These are phyloP conservation scores for Rhodotorula sp. DNA, from an alignment of 1,284 basidiomycete genomes.

Conservation along the genomic window DNA sequence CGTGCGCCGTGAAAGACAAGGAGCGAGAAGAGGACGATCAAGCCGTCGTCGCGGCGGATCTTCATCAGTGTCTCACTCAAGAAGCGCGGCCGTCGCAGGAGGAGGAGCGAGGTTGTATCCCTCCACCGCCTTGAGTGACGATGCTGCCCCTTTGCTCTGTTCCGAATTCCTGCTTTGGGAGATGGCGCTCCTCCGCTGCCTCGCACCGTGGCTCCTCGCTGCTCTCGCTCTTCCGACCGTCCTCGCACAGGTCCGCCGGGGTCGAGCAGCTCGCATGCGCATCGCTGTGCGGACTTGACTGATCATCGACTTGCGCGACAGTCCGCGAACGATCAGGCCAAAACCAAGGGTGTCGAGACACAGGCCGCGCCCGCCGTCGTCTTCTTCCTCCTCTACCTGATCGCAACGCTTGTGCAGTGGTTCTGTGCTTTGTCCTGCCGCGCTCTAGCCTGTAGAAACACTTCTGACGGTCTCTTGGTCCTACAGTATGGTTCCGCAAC, in stretches of 20 bases:
- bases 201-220: background rate
- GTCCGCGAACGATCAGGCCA: background rate
- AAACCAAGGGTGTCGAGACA: background rate
- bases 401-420: no score
- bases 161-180: background rate
- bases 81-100: background rate
- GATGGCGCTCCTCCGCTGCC: background rate
- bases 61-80: background rate
- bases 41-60: background rate
- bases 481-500: conserved; percentile 24
- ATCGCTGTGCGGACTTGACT: no score
- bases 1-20: no score
- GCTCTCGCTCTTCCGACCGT: background rate
- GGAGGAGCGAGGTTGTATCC: no score
- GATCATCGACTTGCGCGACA: background rate
- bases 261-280: no score
- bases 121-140: background rate
- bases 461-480: background rate
- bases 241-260: background rate
- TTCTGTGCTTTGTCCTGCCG: background rate
- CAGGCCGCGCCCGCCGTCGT: no score
- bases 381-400: background rate
- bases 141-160: background rate
- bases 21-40: background rate
- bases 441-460: no score